phyloP scores from a whole-genome alignment of 2,329 filamentous ascomycete species.

The Teratosphaeria viscida region DNA sequence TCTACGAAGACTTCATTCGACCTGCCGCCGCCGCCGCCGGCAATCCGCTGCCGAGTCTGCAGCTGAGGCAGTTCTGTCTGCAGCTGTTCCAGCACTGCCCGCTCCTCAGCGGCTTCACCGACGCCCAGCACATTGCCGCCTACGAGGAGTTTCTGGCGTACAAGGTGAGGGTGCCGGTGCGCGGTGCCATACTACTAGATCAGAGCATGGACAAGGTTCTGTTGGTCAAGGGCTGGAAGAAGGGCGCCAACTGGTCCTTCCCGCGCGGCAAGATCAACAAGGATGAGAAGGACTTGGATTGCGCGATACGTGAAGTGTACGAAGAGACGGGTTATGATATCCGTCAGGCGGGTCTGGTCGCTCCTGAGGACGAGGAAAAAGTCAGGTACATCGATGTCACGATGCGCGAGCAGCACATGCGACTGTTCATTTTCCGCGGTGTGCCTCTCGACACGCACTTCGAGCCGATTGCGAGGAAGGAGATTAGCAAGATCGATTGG shows the following conservation, averaged over 20 bases:
- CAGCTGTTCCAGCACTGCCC: constrained; percentile 92
- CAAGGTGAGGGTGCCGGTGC: constrained; percentile 87
- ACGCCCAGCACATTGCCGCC: constrained; percentile 66
- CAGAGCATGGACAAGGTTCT: constrained; percentile 88
- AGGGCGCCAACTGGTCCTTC: constrained; percentile 91
- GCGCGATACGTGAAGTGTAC: constrained; percentile 85
- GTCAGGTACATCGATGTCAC: constrained; percentile 79
- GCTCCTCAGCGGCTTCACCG: constrained; percentile 68
- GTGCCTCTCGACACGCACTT: constrained; percentile 81
- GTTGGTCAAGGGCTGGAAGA: constrained; percentile 96
- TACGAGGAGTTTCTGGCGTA: constrained; percentile 90
- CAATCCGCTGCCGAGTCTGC: constrained; percentile 80
- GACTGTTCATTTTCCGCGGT: constrained; percentile 82
- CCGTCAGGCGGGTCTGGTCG: constrained; percentile 62
- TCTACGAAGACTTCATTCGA: constrained; percentile 98
- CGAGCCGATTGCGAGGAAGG: constrained; percentile 83
- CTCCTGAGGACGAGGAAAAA: constrained; percentile 40
- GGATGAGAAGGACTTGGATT: constrained; percentile 86
- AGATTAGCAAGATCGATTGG: constrained; percentile 96
- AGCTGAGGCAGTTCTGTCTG: constrained; percentile 73
- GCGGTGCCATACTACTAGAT: constrained; percentile 88
- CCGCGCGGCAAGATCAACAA: constrained; percentile 97
- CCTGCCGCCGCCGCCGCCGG: constrained; percentile 43
- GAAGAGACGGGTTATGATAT: constrained; percentile 93
- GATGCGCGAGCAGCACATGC: constrained; percentile 87